Evolutionary conservation across 1,139 yeast genomes (phyloP), one percentile per base, ranked within the genome.

Genomic region (Blastobotrys arbuscula): DNA sequence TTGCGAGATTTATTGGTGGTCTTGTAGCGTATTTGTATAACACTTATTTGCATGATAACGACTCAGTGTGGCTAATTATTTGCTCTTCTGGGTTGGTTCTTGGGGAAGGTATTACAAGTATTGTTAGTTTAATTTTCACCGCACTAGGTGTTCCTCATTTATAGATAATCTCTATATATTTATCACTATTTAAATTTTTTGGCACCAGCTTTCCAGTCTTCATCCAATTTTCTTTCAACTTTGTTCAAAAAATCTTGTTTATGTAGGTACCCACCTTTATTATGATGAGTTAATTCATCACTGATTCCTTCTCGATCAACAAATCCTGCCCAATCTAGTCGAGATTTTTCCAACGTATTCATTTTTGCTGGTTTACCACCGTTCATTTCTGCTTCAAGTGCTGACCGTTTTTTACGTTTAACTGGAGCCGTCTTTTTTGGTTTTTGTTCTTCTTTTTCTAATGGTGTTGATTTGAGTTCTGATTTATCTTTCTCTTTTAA

Each of bases 281-380:
- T 90, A 62, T 84, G 85, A 50, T 79, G 75, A 49, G 76, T 76
- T 63, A 92, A 75, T 55, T 92, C 98, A 56, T 88, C 96, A 48
- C 78, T 76, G 50, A 94, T 81, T 52, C 90, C 89, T 55, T 83
- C 81, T 58, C 83, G 75, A 66, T 92, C 97, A 19, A 94, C 97
- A 69, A 86, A 90, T 52, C 88, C 81, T 1, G 96, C 95, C 96
- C 98, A 92, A 66, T 92, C 98, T 50, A 92, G 74, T 53, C 95
- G 75, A 2, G 96, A 86, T 65, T 92, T 92, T 64, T 94, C 97
- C 54, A 92, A 71, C 0, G 98, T 94, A 18, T 95, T 86, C 53
- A 94, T 73, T 64, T 89, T 90, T 50, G 80, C 73, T 8, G 84
- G 71, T 42, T 81, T 79, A 23, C 64, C 65, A 40, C 76, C 70